Evolutionary conservation across 345 rosid genomes (phyloP).

Genomic region (Gossypium australe): DNA sequence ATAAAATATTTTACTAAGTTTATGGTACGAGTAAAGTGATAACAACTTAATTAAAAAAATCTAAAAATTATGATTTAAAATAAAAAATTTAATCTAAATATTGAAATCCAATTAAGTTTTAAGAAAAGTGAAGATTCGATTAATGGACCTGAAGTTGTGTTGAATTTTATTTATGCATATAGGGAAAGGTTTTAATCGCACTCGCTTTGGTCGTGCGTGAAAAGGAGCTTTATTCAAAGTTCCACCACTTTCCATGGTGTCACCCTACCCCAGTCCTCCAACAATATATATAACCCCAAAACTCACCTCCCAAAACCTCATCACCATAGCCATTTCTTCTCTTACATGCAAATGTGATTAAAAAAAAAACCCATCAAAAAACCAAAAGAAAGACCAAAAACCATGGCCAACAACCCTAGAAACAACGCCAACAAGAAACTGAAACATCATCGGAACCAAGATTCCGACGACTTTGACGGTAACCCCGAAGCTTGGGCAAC

Average conservation of each 20-base stretch:
- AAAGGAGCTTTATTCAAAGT: background rate
- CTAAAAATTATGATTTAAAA: too few species aligned
- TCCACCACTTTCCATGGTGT: background rate
- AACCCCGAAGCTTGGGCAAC: conserved; percentile 62
- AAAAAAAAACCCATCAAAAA: background rate
- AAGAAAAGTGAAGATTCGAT: too few species aligned
- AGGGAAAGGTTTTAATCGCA: background rate
- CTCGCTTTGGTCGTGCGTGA: conserved; percentile 6
- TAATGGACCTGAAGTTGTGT: too few species aligned
- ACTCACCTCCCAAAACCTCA: background rate
- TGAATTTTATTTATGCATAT: too few species aligned
- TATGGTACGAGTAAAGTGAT: too few species aligned
- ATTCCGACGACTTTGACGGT: conserved; percentile 30
- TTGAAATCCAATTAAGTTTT: too few species aligned
- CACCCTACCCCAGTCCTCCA: background rate
- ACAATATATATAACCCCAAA: background rate
- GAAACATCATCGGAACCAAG: conserved; percentile 25
- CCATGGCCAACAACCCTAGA: conserved; percentile 22
- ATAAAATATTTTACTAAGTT: too few species aligned
- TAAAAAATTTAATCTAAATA: too few species aligned
- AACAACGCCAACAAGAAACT: conserved; percentile 8
- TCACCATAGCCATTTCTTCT: background rate
- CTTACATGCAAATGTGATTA: background rate
- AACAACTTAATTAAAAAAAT: too few species aligned
- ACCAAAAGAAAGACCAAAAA: background rate